Evolutionary conservation across 106 monocot genomes (phyloP), one percentile per base, ranked within the genome.

Genomic region (Platanthera guangdongensis): DNA sequence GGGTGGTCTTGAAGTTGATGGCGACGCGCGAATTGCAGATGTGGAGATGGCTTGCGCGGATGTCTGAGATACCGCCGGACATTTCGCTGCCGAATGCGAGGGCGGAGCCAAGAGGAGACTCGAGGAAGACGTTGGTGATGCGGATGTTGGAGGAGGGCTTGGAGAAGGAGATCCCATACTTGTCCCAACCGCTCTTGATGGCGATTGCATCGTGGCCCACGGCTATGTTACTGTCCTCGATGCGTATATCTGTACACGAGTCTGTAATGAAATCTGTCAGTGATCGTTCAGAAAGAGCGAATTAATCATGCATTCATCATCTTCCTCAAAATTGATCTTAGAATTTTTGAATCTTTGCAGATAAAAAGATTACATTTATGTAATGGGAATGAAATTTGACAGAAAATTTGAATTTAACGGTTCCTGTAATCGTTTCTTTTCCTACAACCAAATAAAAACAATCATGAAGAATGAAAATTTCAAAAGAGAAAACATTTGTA

Each of bases 181-280:
- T 51, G 47, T 95, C 95, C 95, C 95, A 95, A 39, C 95, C 95
- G 39, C 95, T 95, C 74, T 95, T 92, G 32, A 95, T 79, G 65
- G 81, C 60, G 73, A 95, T 92, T 9, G 90, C 92, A 63, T 95
- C 92, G 65, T 88, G 77, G 3, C 85, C 80, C 0, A 92, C 88
- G 49, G 75, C 81, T 7, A 95, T 87, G 53, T 4, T 87, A 75
- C 84, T 85, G 73, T 89, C 87, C 51, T 92, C 81, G 28, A 95
- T 90, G 85, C 90, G 90, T 59, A 90, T 60, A 16, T 81, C 67
- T n/a, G 90, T 82, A 70, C 85, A 88, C 51, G 95, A 95, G 83
- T 95, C 95, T 94, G 86, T 63, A 78, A 32, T 19, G 64, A 18
- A 9, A 72, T 3, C 60, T 1, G n/a, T 18, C 7, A 60, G 60